These are phyloP conservation scores for Talaromyces pinophilus DNA, from an alignment of 2,329 filamentous ascomycete genomes.

Conservation along the genomic window DNA sequence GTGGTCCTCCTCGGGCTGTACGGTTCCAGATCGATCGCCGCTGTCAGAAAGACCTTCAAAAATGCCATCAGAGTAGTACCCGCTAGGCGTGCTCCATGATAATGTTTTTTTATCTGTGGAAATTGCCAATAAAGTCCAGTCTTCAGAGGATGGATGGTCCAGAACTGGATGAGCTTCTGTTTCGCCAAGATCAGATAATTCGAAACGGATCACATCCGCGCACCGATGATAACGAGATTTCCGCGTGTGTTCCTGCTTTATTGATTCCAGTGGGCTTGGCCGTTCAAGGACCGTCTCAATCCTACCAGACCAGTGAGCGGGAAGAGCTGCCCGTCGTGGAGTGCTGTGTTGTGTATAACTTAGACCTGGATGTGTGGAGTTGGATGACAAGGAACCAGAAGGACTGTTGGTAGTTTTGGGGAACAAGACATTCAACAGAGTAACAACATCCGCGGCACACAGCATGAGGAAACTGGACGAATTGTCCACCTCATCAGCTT, in stretches of 20 bases:
- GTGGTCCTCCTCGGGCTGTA: slow-evolving; percentile 74
- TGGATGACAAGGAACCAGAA: slow-evolving; percentile 32
- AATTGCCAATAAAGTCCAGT: slow-evolving; percentile 80
- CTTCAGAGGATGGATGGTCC: slow-evolving; percentile 76
- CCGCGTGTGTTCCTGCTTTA: slow-evolving; percentile 26
- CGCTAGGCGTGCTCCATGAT: slow-evolving; percentile 64
- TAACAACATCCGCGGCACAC: slow-evolving; percentile 75
- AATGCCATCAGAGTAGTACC: slow-evolving; percentile 61
- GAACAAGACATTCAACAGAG: slow-evolving; percentile 79
- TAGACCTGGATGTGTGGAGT: slow-evolving; percentile 30
- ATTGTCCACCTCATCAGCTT: slow-evolving; percentile 22
- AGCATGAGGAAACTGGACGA: slow-evolving; percentile 70
- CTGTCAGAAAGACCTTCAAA: slow-evolving; percentile 59
- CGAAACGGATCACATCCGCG: slow-evolving; percentile 45
- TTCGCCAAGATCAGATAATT: slow-evolving; percentile 42
- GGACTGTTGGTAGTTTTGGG: slow-evolving; percentile 49
- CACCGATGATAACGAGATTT: slow-evolving; percentile 34
- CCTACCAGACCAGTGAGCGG: slow-evolving; percentile 38
- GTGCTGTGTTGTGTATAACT: slow-evolving; percentile 24
- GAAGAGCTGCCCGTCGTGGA: slow-evolving; percentile 22
- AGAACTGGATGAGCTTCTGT: slow-evolving; percentile 55
- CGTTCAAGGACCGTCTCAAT: slow-evolving; percentile 31
- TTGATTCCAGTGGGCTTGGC: slow-evolving; percentile 30
- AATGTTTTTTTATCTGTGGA: slow-evolving; percentile 70
- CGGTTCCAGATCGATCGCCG: slow-evolving; percentile 35